A percentile compares a stretch with the other conserved stretches of the same genome.
These are phyloP conservation scores for Sisymbrium irio DNA, from an alignment of 345 rosid species.

Conservation along the genomic window DNA sequence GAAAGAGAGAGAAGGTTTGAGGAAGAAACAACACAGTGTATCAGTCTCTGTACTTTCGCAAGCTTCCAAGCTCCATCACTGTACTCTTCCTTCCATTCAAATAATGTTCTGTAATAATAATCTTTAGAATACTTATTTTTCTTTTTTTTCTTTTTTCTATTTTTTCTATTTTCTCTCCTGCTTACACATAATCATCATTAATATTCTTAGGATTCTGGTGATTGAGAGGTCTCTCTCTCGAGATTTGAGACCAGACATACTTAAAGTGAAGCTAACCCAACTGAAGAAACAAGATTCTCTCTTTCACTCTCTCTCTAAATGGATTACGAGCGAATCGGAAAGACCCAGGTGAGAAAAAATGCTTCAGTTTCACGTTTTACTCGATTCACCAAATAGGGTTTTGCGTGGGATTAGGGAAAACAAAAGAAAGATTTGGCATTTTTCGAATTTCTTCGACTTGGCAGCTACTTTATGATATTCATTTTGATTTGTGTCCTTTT, in stretches of 20 bases:
- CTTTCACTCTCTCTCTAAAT: constrained; percentile 27
- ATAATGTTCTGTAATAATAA: constrained; percentile 10
- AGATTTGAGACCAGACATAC: constrained; percentile 31
- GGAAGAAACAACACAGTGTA: constrained; percentile 22
- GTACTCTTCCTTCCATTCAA: constrained; percentile 29
- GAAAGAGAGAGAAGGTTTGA: constrained; percentile 6
- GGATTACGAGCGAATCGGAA: constrained; percentile 89
- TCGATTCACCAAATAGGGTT: constrained; percentile 18
- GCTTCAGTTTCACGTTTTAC: constrained; percentile 30
- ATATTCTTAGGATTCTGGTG: constrained; percentile 10
- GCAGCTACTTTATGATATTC: neutral
- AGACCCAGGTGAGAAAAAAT: constrained; percentile 49
- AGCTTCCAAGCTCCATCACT: constrained; percentile 34
- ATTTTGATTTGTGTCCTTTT: neutral
- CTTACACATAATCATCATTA: constrained; percentile 15
- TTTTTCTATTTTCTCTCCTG: too few relatives aligned
- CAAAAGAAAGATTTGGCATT: constrained; percentile 1
- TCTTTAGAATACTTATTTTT: too few relatives aligned
- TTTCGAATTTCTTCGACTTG: constrained; percentile 3
- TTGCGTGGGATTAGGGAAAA: constrained; percentile 18
- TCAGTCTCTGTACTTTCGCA: constrained; percentile 34
- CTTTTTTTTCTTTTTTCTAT: too few relatives aligned
- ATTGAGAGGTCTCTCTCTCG: neutral
- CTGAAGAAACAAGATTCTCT: neutral
- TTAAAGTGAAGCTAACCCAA: neutral